Conservation (phyloP, 2,329 filamentous ascomycete genomes). For the Xylaria sp. region DNA sequence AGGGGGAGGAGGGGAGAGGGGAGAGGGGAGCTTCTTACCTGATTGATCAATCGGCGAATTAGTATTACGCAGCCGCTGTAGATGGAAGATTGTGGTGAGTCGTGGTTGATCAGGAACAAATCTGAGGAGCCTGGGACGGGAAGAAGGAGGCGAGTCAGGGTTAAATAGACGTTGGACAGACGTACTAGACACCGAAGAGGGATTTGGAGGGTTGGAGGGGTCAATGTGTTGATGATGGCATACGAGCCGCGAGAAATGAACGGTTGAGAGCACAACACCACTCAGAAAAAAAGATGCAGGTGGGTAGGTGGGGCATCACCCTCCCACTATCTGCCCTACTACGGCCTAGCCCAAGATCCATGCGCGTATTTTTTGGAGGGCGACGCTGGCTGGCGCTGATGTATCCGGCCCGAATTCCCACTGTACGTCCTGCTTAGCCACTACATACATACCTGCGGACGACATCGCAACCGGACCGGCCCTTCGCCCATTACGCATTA, state of each 20-base stretch:
- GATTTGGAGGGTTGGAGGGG: constrained; percentile 20
- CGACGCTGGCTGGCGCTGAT: too few species aligned
- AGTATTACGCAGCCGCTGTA: not conserved
- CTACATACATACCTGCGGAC: constrained; percentile 17
- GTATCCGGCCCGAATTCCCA: constrained; percentile 23
- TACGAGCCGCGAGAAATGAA: constrained; percentile 29
- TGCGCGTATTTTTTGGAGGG: constrained; percentile 8
- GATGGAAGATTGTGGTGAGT: constrained; percentile 1
- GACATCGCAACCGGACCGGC: constrained; percentile 22
- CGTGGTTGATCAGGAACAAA: constrained; percentile 15
- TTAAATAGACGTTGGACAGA: constrained; percentile 25
- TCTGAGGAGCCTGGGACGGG: constrained; percentile 6
- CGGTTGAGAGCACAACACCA: constrained; percentile 23
- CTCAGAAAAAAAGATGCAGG: constrained; percentile 25
- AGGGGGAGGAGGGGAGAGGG: not conserved
- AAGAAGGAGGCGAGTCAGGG: constrained; percentile 6
- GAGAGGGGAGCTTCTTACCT: constrained; percentile 16
- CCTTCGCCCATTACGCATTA: not conserved
- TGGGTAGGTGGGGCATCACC: constrained; percentile 10
- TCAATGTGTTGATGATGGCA: constrained; percentile 19
- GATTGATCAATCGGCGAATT: constrained; percentile 1
- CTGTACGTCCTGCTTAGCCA: constrained; percentile 13
- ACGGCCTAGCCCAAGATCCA: constrained; percentile 1
- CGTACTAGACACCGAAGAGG: constrained; percentile 16
- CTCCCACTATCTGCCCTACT: constrained; percentile 12